Evolutionary conservation across 768 basidiomycete genomes (phyloP).

Genomic region (Mycena galericulata): DNA sequence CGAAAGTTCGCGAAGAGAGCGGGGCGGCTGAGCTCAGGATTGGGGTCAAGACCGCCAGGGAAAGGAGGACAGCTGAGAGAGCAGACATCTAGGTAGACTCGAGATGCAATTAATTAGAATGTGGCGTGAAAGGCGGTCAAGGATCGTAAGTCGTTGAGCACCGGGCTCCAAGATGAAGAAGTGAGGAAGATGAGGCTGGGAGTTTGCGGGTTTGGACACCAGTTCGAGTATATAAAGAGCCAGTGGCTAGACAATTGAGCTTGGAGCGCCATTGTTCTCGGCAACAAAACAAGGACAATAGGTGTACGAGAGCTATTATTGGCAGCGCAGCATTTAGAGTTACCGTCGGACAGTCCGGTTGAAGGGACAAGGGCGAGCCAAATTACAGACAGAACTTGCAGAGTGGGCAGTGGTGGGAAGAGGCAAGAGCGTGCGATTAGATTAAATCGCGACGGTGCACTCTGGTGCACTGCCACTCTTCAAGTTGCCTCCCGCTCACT

Average conservation of each 20-base stretch:
- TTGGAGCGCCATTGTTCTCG: constrained; percentile 20
- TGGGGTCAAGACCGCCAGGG: constrained; percentile 12
- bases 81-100: constrained; percentile 8
- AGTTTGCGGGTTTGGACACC: background rate
- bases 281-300: constrained; percentile 4
- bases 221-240: constrained; percentile 13
- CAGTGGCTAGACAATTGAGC: constrained; percentile 15
- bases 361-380: too few relatives aligned
- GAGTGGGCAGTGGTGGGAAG: too few relatives aligned
- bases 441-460: too few relatives aligned
- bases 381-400: too few relatives aligned
- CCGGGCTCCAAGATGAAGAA: constrained; percentile 16
- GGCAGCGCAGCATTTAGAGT: too few relatives aligned
- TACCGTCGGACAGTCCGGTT: too few relatives aligned
- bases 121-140: constrained; percentile 19
- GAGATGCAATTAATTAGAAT: background rate
- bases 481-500: too few relatives aligned
- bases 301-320: background rate
- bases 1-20: background rate
- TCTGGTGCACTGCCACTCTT: too few relatives aligned
- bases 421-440: too few relatives aligned
- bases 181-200: background rate
- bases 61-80: constrained; percentile 1
- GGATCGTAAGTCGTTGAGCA: constrained; percentile 32
- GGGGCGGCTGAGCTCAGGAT: constrained; percentile 20